Evolutionary conservation across 1,284 basidiomycete genomes (phyloP), one percentile per base, ranked within the genome.

Genomic region (Grifola frondosa): DNA sequence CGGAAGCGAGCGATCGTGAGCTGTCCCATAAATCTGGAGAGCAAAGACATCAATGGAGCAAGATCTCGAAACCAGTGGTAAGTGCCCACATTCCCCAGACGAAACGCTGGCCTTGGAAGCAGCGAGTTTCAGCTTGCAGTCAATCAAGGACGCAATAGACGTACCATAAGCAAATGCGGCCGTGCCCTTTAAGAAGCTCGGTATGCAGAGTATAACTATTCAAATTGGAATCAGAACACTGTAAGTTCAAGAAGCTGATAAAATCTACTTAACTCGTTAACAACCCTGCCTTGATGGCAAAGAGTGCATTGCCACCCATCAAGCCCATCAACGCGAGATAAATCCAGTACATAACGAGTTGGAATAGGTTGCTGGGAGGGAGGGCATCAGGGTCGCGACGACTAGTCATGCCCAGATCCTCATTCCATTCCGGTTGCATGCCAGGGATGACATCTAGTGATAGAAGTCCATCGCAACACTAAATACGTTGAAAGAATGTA

Each of bases 201-300:
- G 84, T n/a, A 88, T 55, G 49, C 73, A 71, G 30, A 88, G 63
- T 5, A 83, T 49, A 6, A 82, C 83, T 81, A 42, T 15, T 24
- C 20, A 22, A 34, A 35, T 37, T 5, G 26, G 40, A 16, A 41
- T 25, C 22, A 31, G 28, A 17, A 26, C 38, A 37, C n/a, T 5
- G 12, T 13, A 6, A 7, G 7, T 15, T 7, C 8, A 20, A 22
- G 6, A n/a, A 17, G 31, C 19, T 39, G 26, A 41, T 22, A 15
- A 28, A 20, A 19, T 31, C 11, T 17, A 19, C 64, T 46, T 32
- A 53, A 74, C 80, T 71, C 29, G 84, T 81, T 36, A 94, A 60
- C 8, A 84, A 50, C 0, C 80, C 89, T 1, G 86, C 90, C 64
- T 96, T 96, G 51, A 93, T 41, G 0, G 87, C 88, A 51, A 84